Evolutionary conservation across 2,329 filamentous ascomycete genomes (phyloP).

Genomic region (Colletotrichum australisinense): DNA sequence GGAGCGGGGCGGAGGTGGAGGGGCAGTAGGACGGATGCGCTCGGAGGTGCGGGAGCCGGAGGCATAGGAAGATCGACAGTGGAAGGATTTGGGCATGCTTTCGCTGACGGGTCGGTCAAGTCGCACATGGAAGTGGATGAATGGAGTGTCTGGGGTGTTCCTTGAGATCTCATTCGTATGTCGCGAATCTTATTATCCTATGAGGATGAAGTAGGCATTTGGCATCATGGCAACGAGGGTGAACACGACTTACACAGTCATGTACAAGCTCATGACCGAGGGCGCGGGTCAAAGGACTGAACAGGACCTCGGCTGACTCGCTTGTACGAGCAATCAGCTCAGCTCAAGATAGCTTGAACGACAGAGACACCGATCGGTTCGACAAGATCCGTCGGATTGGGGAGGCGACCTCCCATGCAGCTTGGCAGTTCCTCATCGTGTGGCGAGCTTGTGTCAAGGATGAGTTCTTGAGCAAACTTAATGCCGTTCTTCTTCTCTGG

Average conservation of each 20-base stretch:
- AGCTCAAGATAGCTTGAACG: too few species aligned
- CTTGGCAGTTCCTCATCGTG: background rate
- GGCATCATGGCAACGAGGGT: background rate
- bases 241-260: background rate
- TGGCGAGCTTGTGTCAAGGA: background rate
- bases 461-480: background rate
- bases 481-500: background rate
- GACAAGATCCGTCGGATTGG: background rate
- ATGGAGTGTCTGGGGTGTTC: background rate
- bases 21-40: background rate
- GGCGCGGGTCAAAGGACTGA: background rate
- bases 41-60: background rate
- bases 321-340: background rate
- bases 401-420: background rate
- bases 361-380: background rate
- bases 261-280: background rate
- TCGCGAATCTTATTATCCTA: background rate
- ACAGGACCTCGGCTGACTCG: background rate
- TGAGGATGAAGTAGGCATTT: background rate
- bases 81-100: background rate
- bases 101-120: background rate
- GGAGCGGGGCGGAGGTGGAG: background rate
- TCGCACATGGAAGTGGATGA: background rate
- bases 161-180: background rate
- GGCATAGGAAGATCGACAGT: background rate